Conservation (phyloP, 2,329 filamentous ascomycete species). For the Aspergillaceae sp. region DNA sequence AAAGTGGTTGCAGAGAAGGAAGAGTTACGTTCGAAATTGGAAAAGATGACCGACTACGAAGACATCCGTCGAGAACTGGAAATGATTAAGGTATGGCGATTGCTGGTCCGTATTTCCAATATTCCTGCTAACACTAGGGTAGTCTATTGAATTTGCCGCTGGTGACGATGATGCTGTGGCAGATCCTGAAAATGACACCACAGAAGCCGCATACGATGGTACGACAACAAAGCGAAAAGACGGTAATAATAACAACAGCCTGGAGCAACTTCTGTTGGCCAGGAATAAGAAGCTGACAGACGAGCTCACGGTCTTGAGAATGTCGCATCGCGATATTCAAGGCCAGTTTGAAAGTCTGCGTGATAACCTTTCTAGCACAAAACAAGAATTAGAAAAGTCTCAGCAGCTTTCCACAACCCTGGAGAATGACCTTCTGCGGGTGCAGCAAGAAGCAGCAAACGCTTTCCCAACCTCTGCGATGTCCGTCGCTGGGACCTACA, state of each 20-base stretch:
- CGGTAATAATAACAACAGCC: slow-evolving; percentile 48
- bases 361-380: slow-evolving; percentile 72
- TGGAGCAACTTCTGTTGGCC: slow-evolving; percentile 84
- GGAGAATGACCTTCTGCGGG: slow-evolving; percentile 79
- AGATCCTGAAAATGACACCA: slow-evolving; percentile 31
- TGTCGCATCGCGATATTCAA: slow-evolving; percentile 90
- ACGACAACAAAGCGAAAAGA: slow-evolving; percentile 52
- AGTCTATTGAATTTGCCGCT: slow-evolving; percentile 91
- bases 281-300: slow-evolving; percentile 95
- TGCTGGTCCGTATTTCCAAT: not conserved
- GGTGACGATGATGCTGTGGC: slow-evolving; percentile 62
- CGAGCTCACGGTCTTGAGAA: slow-evolving; percentile 82
- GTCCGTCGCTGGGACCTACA: slow-evolving; percentile 87
- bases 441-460: slow-evolving; percentile 78
- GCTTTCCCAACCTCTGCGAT: slow-evolving; percentile 75
- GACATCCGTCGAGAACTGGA: slow-evolving; percentile 94
- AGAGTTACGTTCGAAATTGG: slow-evolving; percentile 66
- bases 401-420: slow-evolving; percentile 78
- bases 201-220: slow-evolving; percentile 36
- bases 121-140: slow-evolving; percentile 5
- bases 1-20: slow-evolving; percentile 75
- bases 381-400: slow-evolving; percentile 76
- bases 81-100: slow-evolving; percentile 61
- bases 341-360: slow-evolving; percentile 69
- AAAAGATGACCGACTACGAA: slow-evolving; percentile 89